These are phyloP conservation scores for Cyberlindnera americana DNA, from an alignment of 805 yeast species.

Conservation along the genomic window DNA sequence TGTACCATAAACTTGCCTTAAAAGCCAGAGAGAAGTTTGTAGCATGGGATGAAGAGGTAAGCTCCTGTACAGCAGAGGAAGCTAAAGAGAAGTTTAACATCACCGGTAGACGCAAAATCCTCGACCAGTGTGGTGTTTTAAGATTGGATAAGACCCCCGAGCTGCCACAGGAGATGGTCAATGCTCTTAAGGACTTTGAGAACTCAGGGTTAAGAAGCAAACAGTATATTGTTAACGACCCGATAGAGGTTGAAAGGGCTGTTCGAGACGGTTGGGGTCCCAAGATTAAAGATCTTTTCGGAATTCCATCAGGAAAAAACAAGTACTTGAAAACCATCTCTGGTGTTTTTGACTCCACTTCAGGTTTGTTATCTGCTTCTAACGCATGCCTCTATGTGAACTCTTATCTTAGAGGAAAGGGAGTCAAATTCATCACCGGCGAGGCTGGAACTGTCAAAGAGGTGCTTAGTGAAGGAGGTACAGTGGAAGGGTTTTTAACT, in stretches of 20 bases:
- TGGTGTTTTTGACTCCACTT: slow-evolving; percentile 28
- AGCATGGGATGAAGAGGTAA: slow-evolving; percentile 17
- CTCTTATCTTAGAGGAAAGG: slow-evolving; percentile 26
- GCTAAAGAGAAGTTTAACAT: slow-evolving; percentile 16
- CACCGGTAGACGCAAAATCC: slow-evolving; percentile 10
- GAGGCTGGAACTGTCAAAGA: slow-evolving; percentile 30
- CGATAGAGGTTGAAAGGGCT: slow-evolving; percentile 31
- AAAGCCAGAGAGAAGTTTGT: slow-evolving; percentile 16
- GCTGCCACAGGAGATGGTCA: slow-evolving; percentile 7
- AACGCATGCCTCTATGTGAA: slow-evolving; percentile 32
- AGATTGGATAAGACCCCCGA: slow-evolving; percentile 12
- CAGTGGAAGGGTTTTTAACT: slow-evolving; percentile 22
- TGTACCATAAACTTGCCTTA: slow-evolving; percentile 30
- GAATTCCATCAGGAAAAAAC: slow-evolving; percentile 13
- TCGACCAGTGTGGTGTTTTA: slow-evolving; percentile 17
- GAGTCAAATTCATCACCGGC: slow-evolving; percentile 34
- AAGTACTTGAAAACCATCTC: slow-evolving; percentile 20
- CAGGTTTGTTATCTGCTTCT: slow-evolving; percentile 35
- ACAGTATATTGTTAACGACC: slow-evolving; percentile 28
- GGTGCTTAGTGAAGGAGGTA: slow-evolving; percentile 17
- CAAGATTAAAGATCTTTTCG: slow-evolving; percentile 23
- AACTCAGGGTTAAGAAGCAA: slow-evolving; percentile 13
- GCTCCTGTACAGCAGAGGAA: slow-evolving; percentile 7
- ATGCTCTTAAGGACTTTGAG: slow-evolving; percentile 11
- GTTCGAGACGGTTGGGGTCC: slow-evolving; percentile 28